Evolutionary conservation across 192 early-diverging fungal species (phyloP), one percentile per base, ranked within the genome.

Genomic region (Rhizoclosmatium globosum): DNA sequence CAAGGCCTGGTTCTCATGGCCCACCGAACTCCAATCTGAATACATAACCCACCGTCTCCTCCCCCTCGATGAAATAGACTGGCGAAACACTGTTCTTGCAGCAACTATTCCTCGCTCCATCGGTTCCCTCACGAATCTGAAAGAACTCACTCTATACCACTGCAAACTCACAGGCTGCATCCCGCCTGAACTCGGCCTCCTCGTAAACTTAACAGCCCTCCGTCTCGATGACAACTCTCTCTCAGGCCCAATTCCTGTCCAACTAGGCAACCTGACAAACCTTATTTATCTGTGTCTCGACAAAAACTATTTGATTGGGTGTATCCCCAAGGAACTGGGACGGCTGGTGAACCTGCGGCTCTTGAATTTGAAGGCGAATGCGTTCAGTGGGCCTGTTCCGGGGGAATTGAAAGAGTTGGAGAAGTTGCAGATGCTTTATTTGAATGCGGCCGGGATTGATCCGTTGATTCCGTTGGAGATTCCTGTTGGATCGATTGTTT

Each of bases 141-240:
- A 17, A 23, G 6, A 53, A 57, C 42, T 72, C n/a, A 59, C 57
- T 3, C 38, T 72, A 17, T 72, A 72, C 38, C 70, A 50, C 2
- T 72, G 70, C 50, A 72, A 57, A 31, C 38, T 72, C 48, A 31
- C 15, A 2, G 70, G 70, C 11, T 31, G 19, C 2, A 72, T 72
- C 17, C 70, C 70, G 7, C 31, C 47, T 13, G 70, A 72, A 17
- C 9, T 72, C 19, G 70, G 70, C 47, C 7, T 38, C 19, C 38
- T 72, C 11, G 17, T 13, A 2, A 11, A 23, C 23, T 43, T 72
- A 7, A 41, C 42, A 19, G 56, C 70, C 13, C 50, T 72, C 6
- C 47, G 70, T 1, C 70, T 72, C 9, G 70, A 72, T 58, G 70
- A 72, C 38, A 72, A 72, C 50, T 9, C 56, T 58, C 42, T 72